Evolutionary conservation across 1,284 basidiomycete genomes (phyloP), one percentile per base, ranked within the genome.

Genomic region (Cystodermella granulosa): DNA sequence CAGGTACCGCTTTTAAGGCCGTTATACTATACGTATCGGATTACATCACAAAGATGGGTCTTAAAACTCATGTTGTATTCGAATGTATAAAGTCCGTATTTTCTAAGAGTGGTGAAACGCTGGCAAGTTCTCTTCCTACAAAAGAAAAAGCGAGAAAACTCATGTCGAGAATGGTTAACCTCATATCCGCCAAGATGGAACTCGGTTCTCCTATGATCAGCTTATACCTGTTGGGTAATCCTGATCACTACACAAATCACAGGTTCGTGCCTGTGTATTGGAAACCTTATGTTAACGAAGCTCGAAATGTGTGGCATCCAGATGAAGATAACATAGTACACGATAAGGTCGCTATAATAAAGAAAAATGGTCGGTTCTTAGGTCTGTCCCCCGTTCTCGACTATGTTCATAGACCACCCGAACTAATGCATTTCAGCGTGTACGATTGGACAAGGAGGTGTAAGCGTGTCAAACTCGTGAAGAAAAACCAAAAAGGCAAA

Each of bases 11-110:
- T 4, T 56, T 71, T 4, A 69, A 67, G 46, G 59, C 65, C 17
- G 59, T 70, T 3, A 48, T 72, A 5, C 50, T 56, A 7, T 73
- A 71, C 60, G 57, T 71, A 2, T 61, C 67, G 4, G 66, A 73
- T 46, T 73, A 72, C 54, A 59, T 73, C 17, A 70, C 67, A 0
- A 73, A 73, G 43, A 36, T 51, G 5, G 24, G 47, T 2, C 43
- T 71, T n/a, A 69, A 68, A 38, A 66, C 17, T n/a, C n/a, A n/a
- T n/a, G n/a, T n/a, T n/a, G n/a, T n/a, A n/a, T n/a, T n/a, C n/a
- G n/a, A n/a, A n/a, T 47, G 57, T 16, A 56, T 70, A 11, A 38
- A 43, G 28, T 43, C 42, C 14, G 53, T 66, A 4, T 62, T 66
- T 48, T 42, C 52, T 1, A 56, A 50, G 16, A 53, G 59, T 43